Evolutionary conservation across 257 asterid species (phyloP), one percentile per base, ranked within the genome.

Genomic region (Solanum etuberosum): DNA sequence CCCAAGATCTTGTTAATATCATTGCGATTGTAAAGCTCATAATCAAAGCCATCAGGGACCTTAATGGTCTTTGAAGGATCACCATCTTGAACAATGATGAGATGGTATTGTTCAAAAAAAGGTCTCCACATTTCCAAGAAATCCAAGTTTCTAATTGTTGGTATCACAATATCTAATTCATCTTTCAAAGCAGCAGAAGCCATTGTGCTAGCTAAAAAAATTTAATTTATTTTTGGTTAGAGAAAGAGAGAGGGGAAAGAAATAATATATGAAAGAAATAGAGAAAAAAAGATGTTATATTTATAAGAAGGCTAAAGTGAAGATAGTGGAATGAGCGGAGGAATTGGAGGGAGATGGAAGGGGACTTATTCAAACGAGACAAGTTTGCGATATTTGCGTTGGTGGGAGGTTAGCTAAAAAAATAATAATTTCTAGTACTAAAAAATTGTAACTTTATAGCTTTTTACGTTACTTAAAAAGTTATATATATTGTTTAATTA

Each of bases 121-220:
- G 87, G 83, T 81, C 88, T 86, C 88, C 88, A 86, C 85, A 73
- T 77, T 83, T 86, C 85, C 72, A 86, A 67, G 61, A 86, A 86
- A 51, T 86, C 88, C 61, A 86, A 63, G 78, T 86, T 86, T 29
- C 88, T 77, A 15, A 86, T 86, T 73, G 87, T 84, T 27, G 87
- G 87, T 61, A 84, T 84, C 5, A 84, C 87, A 3, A 84, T 84
- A 84, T 86, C 85, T 27, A 86, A 77, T 63, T 86, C 88, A 31
- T 86, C 88, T 86, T 86, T 86, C 72, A 86, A 67, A n/a, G 84
- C 84, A 57, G 67, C 81, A 29, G 89, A 70, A 72, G 82, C 27
- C 84, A 80, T 80, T 25, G 32, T 78, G 34, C 25, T 42, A 77
- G 4, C 51, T 38, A 23, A 38, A 13, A n/a, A n/a, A n/a, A n/a